Evolutionary conservation across 345 rosid genomes (phyloP).

Genomic region (Eucalyptus urophylla): DNA sequence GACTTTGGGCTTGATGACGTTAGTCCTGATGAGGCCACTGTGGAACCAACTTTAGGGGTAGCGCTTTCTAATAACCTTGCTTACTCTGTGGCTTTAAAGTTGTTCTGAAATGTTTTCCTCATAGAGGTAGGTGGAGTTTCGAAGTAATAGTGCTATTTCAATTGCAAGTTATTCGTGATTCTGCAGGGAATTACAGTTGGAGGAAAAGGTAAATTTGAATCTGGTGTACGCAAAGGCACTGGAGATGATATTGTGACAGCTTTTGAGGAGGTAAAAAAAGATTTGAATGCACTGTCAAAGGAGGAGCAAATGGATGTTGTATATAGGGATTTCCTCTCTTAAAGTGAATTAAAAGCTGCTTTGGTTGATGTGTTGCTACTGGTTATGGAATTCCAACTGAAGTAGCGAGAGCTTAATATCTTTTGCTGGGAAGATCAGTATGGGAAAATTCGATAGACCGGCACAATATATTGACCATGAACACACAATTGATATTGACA

Average conservation of each 20-base stretch:
- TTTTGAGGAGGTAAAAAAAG: conserved; percentile 53
- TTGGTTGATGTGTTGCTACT: too few species aligned
- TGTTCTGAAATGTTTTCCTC: neutral
- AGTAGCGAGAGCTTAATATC: too few species aligned
- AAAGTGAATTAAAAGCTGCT: too few species aligned
- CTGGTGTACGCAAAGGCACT: conserved; percentile 4
- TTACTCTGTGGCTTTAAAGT: neutral
- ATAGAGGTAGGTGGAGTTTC: neutral
- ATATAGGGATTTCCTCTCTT: conserved; percentile 28
- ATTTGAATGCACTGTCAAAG: conserved; percentile 57
- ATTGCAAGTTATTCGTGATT: neutral
- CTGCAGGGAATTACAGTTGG: conserved; percentile 42
- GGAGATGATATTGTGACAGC: conserved; percentile 10
- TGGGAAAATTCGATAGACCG: too few species aligned
- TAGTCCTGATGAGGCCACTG: conserved; percentile 33
- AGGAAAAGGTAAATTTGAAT: conserved; percentile 12
- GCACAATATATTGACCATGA: too few species aligned
- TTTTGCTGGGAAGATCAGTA: too few species aligned
- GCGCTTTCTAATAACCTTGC: neutral
- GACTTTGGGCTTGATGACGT: conserved; percentile 64
- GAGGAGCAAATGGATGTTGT: conserved; percentile 88
- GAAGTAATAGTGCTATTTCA: neutral
- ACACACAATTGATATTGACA: too few species aligned
- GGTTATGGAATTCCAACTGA: too few species aligned
- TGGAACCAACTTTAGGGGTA: conserved; percentile 71